These are phyloP conservation scores for Hygrophorus russula DNA, from an alignment of 768 basidiomycete species.

Conservation along the genomic window DNA sequence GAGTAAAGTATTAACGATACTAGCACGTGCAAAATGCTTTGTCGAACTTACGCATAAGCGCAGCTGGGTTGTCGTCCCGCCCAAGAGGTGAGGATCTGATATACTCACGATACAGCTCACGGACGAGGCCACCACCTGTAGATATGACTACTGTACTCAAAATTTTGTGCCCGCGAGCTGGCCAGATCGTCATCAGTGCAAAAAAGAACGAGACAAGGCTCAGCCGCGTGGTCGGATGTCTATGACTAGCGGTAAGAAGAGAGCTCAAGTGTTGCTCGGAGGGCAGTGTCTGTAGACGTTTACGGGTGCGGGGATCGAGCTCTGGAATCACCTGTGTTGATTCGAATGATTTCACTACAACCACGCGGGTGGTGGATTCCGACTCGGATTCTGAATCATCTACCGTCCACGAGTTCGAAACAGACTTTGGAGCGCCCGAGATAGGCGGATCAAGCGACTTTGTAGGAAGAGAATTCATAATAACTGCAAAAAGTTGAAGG, in stretches of 20 bases:
- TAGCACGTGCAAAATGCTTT: background rate
- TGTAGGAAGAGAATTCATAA: slow-evolving; percentile 44
- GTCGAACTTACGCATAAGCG: slow-evolving; percentile 14
- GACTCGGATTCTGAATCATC: slow-evolving; percentile 32
- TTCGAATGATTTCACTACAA: slow-evolving; percentile 26
- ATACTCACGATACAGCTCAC: slow-evolving; percentile 63
- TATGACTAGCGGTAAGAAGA: slow-evolving; percentile 35
- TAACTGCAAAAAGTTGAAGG: slow-evolving; percentile 35
- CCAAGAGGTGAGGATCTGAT: slow-evolving; percentile 56
- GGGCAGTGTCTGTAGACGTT: slow-evolving; percentile 50
- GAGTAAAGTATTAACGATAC: slow-evolving; percentile 1
- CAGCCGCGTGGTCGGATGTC: slow-evolving; percentile 25
- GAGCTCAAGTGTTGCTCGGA: slow-evolving; percentile 40
- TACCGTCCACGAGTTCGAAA: slow-evolving; percentile 8
- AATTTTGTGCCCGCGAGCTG: slow-evolving; percentile 42
- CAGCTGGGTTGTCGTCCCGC: slow-evolving; percentile 29
- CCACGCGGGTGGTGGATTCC: slow-evolving; percentile 22
- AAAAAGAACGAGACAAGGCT: slow-evolving; percentile 49
- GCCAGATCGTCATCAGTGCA: slow-evolving; percentile 49
- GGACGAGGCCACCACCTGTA: slow-evolving; percentile 48
- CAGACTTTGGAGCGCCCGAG: slow-evolving; percentile 6
- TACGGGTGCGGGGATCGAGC: slow-evolving; percentile 48
- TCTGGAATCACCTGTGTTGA: slow-evolving; percentile 20
- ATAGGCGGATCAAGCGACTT: slow-evolving; percentile 38
- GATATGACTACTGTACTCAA: slow-evolving; percentile 41